These are phyloP conservation scores for Holtermannia corniformis DNA, from an alignment of 768 basidiomycete species.

Conservation along the genomic window DNA sequence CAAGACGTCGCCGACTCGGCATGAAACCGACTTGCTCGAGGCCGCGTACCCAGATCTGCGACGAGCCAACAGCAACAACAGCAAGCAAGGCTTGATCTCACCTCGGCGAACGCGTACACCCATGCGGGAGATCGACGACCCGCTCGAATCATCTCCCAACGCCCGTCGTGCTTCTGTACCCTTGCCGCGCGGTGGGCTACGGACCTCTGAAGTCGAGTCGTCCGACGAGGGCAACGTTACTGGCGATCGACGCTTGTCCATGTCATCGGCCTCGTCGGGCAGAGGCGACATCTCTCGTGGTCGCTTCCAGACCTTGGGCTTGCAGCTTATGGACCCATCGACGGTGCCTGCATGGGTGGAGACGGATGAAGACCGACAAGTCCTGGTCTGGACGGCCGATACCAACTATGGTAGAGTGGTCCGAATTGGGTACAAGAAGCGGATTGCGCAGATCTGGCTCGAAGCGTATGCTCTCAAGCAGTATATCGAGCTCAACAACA, in stretches of 20 bases:
- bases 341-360: slow-evolving; percentile 17
- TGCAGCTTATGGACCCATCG: slow-evolving; percentile 32
- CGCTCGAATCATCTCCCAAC: too few species aligned
- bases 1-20: neutral
- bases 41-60: slow-evolving; percentile 14
- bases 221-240: slow-evolving; percentile 6
- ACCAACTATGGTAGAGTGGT: slow-evolving; percentile 75
- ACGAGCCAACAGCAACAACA: neutral
- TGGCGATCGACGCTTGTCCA: slow-evolving; percentile 19
- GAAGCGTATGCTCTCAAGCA: slow-evolving; percentile 65
- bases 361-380: slow-evolving; percentile 41
- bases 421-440: slow-evolving; percentile 75
- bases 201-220: slow-evolving; percentile 18
- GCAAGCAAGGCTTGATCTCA: neutral
- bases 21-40: slow-evolving; percentile 38
- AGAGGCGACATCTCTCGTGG: slow-evolving; percentile 17
- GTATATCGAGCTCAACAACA: slow-evolving; percentile 83
- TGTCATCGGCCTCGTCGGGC: slow-evolving; percentile 32
- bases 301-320: slow-evolving; percentile 19
- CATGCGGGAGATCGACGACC: neutral
- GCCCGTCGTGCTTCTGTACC: neutral
- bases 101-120: neutral
- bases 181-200: slow-evolving; percentile 1
- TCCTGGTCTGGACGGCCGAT: slow-evolving; percentile 62
- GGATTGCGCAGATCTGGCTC: slow-evolving; percentile 74